Base-by-base conservation (phyloP, 2,329 filamentous ascomycete species). In the Fusarium sp. region DNA sequence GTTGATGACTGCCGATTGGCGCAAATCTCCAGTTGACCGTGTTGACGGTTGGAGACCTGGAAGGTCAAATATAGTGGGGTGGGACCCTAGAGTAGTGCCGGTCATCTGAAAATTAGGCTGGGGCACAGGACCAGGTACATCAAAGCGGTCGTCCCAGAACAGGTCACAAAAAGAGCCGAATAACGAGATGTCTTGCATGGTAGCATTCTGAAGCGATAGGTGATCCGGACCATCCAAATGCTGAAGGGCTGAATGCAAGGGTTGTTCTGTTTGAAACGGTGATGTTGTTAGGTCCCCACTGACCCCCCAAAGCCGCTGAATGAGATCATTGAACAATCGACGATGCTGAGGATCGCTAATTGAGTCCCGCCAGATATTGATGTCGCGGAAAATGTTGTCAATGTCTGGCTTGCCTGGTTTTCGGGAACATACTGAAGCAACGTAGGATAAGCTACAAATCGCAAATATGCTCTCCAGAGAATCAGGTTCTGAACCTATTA, bases 21-120 rank as follows among this genome's bases (percentile, higher is more conserved):
- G 31, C 0, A 38, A 6, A 22, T 36, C 14, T 0, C 1, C 5
- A 3, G 13, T 0, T n/a, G 18, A 0, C 0, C 13, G 5, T 0
- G 13, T 0, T n/a, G 18, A 0, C 0, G 13, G 5, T 0, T 26
- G 24, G 7, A 0, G 31, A 7, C 1, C 20, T n/a, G 24, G 24
- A 1, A 2, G 0, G 14, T 22, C 10, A 22, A 2, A 1, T n/a
- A 28, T 2, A 28, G 50, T 36, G 50, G 48, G 13, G 48, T 15
- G 8, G 0, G 0, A 4, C 12, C 12, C 47, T 11, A 3, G 5
- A 35, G n/a, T 15, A 24, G 18, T 26, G 31, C 9, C 33, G 0
- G 14, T 1, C 13, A 22, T 1, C 33, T 53, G 50, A 0, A 26
- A 28, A 36, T 36, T n/a, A 16, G 24, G 33, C 18, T 0, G 7